These are phyloP conservation scores for Phaeotremella skinneri DNA, from an alignment of 768 basidiomycete species.

Conservation along the genomic window DNA sequence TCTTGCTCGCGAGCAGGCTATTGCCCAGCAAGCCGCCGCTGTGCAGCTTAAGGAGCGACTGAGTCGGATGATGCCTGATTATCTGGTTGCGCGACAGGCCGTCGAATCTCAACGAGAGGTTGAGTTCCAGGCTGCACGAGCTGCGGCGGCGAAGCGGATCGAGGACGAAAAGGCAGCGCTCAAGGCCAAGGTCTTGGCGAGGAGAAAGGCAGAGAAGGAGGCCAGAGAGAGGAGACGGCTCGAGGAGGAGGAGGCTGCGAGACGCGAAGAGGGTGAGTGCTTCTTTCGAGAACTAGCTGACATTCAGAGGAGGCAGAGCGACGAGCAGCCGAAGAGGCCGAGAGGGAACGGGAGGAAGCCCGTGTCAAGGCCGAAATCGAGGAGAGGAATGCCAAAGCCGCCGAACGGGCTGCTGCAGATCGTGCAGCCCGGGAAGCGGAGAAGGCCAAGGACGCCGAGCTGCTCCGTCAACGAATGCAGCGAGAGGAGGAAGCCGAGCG, in stretches of 20 bases:
- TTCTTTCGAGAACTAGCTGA: slow-evolving; percentile 9
- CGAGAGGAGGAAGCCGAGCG: slow-evolving; percentile 53
- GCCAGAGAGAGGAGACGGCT: slow-evolving; percentile 54
- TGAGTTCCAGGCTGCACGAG: slow-evolving; percentile 64
- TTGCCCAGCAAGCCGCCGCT: slow-evolving; percentile 63
- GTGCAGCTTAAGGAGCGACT: slow-evolving; percentile 74
- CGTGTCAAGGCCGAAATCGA: slow-evolving; percentile 39
- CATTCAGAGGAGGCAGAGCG: slow-evolving; percentile 57
- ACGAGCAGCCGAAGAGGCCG: slow-evolving; percentile 58
- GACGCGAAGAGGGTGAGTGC: slow-evolving; percentile 43
- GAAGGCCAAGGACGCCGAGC: slow-evolving; percentile 38
- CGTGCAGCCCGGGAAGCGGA: slow-evolving; percentile 37
- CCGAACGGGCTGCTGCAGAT: slow-evolving; percentile 46
- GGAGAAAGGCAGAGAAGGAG: slow-evolving; percentile 61
- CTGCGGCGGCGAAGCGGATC: slow-evolving; percentile 65
- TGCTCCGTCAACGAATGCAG: slow-evolving; percentile 46
- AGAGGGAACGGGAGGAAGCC: slow-evolving; percentile 58
- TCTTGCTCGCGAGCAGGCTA: slow-evolving; percentile 60
- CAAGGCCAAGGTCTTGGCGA: slow-evolving; percentile 59
- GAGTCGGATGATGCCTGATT: slow-evolving; percentile 70
- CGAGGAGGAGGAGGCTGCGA: slow-evolving; percentile 36
- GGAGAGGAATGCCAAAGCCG: slow-evolving; percentile 33
- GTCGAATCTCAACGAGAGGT: slow-evolving; percentile 62
- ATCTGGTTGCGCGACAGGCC: slow-evolving; percentile 57
- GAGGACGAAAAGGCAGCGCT: slow-evolving; percentile 80